Base-by-base conservation (phyloP, 192 early-diverging fungal species). In the Ambispora gerdemannii region DNA sequence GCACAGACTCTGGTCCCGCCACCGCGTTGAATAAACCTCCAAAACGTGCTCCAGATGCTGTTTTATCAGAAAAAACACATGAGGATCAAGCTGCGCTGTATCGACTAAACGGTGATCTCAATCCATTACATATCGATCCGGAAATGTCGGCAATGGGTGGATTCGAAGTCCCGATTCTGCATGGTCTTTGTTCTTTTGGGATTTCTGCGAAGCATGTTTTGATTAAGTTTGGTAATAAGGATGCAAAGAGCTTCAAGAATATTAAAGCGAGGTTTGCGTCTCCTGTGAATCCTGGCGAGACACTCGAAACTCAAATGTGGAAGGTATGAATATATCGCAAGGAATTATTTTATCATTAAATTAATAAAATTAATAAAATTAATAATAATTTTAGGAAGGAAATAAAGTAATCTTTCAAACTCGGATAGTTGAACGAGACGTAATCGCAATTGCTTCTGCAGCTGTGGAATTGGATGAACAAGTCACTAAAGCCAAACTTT, bases 61-160 rank as follows among this genome's bases (percentile, higher is more conserved):
- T 95, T 62, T 76, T 91, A 43, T 66, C 81, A 62, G 93, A 96
- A 72, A 95, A 95, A 87, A 97, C 95, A 0, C 72, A 72, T 56
- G 93, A 93, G 73, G 89, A 94, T 52, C 92, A 94, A 80, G 98
- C 98, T 27, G 95, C 94, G 8, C 73, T 99, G 43, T 99, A 99
- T 86, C 94, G 94, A 50, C 82, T 98, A 66, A 88, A 87, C 8
- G 97, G 96, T 69, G 97, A 99, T 82, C 90, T 78, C 79, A 99
- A 99, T 80, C 97, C 97, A 71, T 83, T 99, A 70, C 97, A 99
- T 76, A 92, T 99, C 74, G 96, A 98, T 78, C 96, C 97, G 2
- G 81, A 87, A 30, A 95, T 98, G 94, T 88, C 92, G 36, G 84
- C 86, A 43, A 84, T 97, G 62, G 97, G 94, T 62, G 96, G 96